phyloP scores from a whole-genome alignment of 139 green algal genomes.

The Haematococcus sp. region DNA sequence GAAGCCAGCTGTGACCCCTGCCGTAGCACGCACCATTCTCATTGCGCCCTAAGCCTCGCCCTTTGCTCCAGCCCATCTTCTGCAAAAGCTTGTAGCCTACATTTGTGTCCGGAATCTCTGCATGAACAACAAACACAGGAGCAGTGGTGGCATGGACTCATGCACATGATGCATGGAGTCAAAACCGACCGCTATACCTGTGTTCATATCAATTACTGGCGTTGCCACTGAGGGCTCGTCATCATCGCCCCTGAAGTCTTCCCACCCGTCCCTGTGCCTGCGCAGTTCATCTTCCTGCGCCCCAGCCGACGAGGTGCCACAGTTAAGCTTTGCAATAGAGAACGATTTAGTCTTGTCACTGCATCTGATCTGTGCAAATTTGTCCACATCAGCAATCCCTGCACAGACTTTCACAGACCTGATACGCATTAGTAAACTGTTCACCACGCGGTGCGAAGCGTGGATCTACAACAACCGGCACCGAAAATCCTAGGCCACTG shows the following conservation, averaged over 20 bases:
- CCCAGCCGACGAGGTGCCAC: not conserved
- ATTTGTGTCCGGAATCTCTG: slow-evolving; percentile 51
- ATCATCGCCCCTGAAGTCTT: too few relatives aligned
- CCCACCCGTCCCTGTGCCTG: not conserved
- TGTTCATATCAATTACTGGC: too few relatives aligned
- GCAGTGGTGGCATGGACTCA: not conserved
- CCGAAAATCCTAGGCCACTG: not conserved
- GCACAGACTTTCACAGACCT: not conserved
- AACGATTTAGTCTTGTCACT: not conserved
- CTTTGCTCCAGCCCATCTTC: slow-evolving; percentile 80
- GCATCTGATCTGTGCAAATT: not conserved
- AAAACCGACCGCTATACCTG: not conserved
- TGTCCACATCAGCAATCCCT: not conserved
- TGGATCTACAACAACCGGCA: slow-evolving; percentile 13
- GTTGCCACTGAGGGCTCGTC: too few relatives aligned
- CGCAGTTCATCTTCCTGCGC: not conserved
- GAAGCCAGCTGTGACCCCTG: too few relatives aligned
- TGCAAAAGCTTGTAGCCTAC: slow-evolving; percentile 78
- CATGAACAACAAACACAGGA: not conserved
- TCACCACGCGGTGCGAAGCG: slow-evolving; percentile 21
- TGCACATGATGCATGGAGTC: not conserved
- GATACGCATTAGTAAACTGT: slow-evolving; percentile 21
- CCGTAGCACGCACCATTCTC: slow-evolving; percentile 58
- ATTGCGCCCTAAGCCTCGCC: slow-evolving; percentile 68
- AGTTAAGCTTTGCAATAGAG: too few relatives aligned